Base-by-base conservation (phyloP, 306 rosid species). In the Luffa aegyptiaca region DNA sequence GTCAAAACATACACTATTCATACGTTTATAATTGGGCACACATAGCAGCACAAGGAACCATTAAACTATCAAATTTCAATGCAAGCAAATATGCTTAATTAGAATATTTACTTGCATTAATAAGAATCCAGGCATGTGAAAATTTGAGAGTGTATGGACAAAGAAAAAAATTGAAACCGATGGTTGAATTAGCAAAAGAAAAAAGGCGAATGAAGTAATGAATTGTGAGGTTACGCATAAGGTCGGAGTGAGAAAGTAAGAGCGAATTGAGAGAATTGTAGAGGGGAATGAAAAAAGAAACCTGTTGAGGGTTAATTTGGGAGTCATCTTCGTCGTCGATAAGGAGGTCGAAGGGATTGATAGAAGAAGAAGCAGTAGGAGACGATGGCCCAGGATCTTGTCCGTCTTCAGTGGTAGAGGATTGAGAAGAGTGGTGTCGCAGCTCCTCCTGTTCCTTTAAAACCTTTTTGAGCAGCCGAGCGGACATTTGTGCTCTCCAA, bases 341-440 rank as follows among this genome's bases (percentile, higher is more conserved):
- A 77, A 95, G 97, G 18, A 91, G 93, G 86, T 90, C 93, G 48
- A 95, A 93, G 31, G 93, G 97, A 87, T 95, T 92, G 83, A 91
- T 44, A 33, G 89, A 83, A 33, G 89, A 83, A 79, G 97, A 42
- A 69, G 83, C 88, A 46, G 83, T 57, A 9, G 78, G 83, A 5
- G 89, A 81, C 33, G 74, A 75, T 57, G 76, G 82, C 52, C 73
- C 83, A 49, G 69, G 70, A 6, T 76, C 84, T 10, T 85, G 88
- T 26, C 81, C 90, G 13, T 81, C 86, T 46, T 81, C 84, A 46
- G 81, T 74, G 33, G 82, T 74, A 9, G 79, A 76, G 5, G 72
- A 61, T 8, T 42, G 53, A 36, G 79, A 41, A 21, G 11, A 68
- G 74, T 35, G 83, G 79, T 12, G 82, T 36, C 46, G 85, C 21